Evolutionary conservation across 768 basidiomycete genomes (phyloP), one percentile per base, ranked within the genome.

Genomic region (Plicaturopsis crispa): DNA sequence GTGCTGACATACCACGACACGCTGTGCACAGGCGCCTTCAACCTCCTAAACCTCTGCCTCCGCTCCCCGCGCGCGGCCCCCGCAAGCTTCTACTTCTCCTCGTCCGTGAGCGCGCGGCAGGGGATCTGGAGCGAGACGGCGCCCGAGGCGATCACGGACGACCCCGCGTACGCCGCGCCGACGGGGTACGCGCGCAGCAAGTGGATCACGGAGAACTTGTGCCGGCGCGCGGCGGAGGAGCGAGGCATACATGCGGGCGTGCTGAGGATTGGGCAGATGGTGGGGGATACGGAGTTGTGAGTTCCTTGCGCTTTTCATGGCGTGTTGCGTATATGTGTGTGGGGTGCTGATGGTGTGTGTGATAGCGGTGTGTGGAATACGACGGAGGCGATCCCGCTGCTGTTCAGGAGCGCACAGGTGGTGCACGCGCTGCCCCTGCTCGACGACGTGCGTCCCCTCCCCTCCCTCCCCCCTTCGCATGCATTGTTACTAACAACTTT

Each of bases 141-240:
- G 30, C 13, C 34, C 6, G 66, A 67, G 36, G 54, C 58, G 20
- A 66, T 66, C 45, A 42, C 65, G 2, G 40, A 48, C 2, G 49
- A 49, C 8, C 60, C 65, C 4, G 44, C 42, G 10, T 65, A 60
- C 2, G 62, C 67, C 2, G 45, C 41, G 32, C 55, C 55, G 39
- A 66, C 65, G 33, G 57, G 47, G 40, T 60, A 58, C 48, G 69
- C 63, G 1, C 49, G 60, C 23, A 58, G 55, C 43, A 77, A 77
- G 49, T 77, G 73, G 72, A 69, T 75, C 1, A 63, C 62, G 0
- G 75, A 75, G 59, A 73, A 71, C 49, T 33, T 77, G 2, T 66
- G 65, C 42, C 62, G 73, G 47, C 50, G 59, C n/a, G 72, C 65
- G 4, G 57, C 59, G 2, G 49, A 49, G 33, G 39, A 44, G 7